Evolutionary conservation across 1,284 basidiomycete species (phyloP).

Genomic region (Peniophora sp.): DNA sequence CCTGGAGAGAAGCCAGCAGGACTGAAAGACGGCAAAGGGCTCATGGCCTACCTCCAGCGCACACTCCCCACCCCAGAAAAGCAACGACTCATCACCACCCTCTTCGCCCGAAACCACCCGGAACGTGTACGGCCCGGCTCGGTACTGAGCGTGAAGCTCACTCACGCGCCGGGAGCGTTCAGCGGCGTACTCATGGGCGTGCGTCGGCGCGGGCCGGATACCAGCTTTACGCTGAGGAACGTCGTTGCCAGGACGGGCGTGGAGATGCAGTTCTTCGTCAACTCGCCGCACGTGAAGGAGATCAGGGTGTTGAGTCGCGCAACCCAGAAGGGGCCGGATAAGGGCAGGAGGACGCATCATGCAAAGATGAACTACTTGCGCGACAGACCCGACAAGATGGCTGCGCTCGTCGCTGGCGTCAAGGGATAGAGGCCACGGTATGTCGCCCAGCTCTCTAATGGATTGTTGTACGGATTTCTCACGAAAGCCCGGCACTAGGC

Average conservation of each 20-base stretch:
- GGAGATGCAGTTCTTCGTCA: conserved; percentile 84
- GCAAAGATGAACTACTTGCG: conserved; percentile 76
- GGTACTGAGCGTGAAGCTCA: conserved; percentile 67
- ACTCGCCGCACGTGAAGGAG: conserved; percentile 78
- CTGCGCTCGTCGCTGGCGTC: conserved; percentile 56
- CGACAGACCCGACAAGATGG: conserved; percentile 76
- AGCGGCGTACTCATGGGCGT: conserved; percentile 81
- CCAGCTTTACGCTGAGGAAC: conserved; percentile 79
- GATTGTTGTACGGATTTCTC: too few species aligned
- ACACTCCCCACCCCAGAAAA: conserved; percentile 63
- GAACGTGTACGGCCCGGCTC: conserved; percentile 71
- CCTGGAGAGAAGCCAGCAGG: conserved; percentile 32
- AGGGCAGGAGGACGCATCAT: conserved; percentile 48
- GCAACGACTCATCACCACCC: conserved; percentile 51
- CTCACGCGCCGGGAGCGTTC: conserved; percentile 70
- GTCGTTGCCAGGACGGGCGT: conserved; percentile 84
- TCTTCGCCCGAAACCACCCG: conserved; percentile 66
- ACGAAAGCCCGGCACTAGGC: too few species aligned
- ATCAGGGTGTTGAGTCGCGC: conserved; percentile 67
- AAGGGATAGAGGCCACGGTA: conserved; percentile 12
- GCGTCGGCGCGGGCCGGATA: conserved; percentile 74
- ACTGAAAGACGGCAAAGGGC: conserved; percentile 63
- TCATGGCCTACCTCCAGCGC: conserved; percentile 70
- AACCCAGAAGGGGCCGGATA: conserved; percentile 36
- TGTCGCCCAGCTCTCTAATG: too few species aligned